A percentile compares a stretch with the other conserved stretches of the same genome.
Evolutionary conservation across 2,329 filamentous ascomycete genomes (phyloP).

Genomic region (Balansia obtecta): DNA sequence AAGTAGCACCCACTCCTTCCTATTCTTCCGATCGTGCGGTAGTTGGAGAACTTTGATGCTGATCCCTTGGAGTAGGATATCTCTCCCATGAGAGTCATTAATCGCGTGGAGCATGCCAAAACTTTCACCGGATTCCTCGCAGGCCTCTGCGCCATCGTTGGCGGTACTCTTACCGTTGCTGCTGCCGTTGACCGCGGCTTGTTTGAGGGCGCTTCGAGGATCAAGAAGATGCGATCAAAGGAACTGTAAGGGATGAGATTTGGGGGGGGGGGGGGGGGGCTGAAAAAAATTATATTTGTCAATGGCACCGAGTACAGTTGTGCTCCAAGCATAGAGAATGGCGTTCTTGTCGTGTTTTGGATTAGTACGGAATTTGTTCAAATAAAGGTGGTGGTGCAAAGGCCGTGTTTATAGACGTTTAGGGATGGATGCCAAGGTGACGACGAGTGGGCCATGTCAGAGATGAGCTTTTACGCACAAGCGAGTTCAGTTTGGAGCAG

Average conservation of each 20-base stretch:
- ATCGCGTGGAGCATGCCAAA: slow-evolving; percentile 82
- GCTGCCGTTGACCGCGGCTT: slow-evolving; percentile 83
- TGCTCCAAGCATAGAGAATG: slow-evolving; percentile 1
- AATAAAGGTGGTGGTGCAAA: not conserved
- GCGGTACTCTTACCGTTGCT: slow-evolving; percentile 89
- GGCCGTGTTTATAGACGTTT: not conserved
- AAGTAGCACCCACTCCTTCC: slow-evolving; percentile 27
- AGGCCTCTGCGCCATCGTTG: slow-evolving; percentile 86
- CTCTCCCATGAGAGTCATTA: slow-evolving; percentile 98
- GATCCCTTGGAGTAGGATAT: slow-evolving; percentile 54
- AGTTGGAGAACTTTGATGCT: not conserved
- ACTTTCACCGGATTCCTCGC: slow-evolving; percentile 86
- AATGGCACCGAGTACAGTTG: not conserved
- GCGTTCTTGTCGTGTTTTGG: slow-evolving; percentile 1
- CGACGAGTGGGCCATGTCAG: not conserved
- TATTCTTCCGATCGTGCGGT: not conserved
- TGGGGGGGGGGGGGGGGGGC: no score
- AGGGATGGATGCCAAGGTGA: not conserved
- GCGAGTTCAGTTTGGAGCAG: no score
- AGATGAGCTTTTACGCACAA: not conserved
- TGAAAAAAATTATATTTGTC: not conserved
- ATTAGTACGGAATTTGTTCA: not conserved
- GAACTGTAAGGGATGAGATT: slow-evolving; percentile 29
- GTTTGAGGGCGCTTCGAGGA: slow-evolving; percentile 73
- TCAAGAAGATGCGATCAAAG: slow-evolving; percentile 75